A percentile compares a stretch with the other conserved stretches of the same genome.
phyloP scores from a whole-genome alignment of 257 asterid species.

The Solanum appendiculatum region DNA sequence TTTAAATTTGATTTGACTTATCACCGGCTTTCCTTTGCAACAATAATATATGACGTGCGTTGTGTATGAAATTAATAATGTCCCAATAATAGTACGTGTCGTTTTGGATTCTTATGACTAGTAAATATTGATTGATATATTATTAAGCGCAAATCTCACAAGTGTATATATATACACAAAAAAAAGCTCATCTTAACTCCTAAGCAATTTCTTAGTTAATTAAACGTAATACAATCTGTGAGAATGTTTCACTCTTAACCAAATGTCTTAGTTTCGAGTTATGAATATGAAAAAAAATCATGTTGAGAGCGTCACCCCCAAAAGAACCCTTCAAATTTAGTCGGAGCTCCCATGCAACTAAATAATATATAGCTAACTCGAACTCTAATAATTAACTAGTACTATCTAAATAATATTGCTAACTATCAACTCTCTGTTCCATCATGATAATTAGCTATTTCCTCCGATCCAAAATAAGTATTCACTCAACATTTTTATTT shows the following conservation, averaged over 20 bases:
- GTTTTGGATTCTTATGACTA: neutral
- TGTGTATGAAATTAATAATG: neutral
- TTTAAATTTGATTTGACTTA: neutral
- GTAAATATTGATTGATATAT: neutral
- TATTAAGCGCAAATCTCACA: neutral
- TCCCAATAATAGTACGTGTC: neutral
- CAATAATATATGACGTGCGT: neutral
- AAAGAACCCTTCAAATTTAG: too few species aligned
- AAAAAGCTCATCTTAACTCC: neutral
- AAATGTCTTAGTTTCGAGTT: rapidly evolving
- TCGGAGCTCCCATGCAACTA: neutral
- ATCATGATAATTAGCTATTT: neutral
- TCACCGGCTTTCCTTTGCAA: neutral
- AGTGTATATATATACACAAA: neutral
- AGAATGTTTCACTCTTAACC: neutral
- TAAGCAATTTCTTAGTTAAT: neutral
- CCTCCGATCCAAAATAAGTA: neutral
- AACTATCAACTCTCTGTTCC: neutral
- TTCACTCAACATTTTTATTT: neutral
- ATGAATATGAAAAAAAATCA: rapidly evolving
- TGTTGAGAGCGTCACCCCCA: too few species aligned
- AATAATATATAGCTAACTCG: neutral
- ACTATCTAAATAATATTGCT: neutral
- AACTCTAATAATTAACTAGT: neutral
- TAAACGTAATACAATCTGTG: neutral